Base-by-base conservation (phyloP, 371 early-diverging fungal species). In the Cokeromyces recurvatus region DNA sequence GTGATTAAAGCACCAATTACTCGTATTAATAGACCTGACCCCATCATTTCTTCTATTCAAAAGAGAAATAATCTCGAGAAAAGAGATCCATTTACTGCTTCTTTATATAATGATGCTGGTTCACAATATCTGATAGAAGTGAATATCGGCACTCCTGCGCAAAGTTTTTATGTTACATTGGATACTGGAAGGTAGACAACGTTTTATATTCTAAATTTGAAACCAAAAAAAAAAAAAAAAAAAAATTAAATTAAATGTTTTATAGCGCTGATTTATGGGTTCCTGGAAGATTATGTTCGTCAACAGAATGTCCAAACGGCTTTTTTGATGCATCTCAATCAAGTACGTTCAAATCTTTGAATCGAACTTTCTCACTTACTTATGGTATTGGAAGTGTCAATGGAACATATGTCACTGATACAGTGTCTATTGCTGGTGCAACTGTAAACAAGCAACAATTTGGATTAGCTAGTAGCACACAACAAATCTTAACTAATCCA, bases 111-210 rank as follows among this genome's bases (percentile, higher is more conserved):
- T 27, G 67, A 67, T 27, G 42, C 45, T 34, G 71, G 71, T 3
- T 52, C 67, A 2, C 65, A 66, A 23, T 71, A 71, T 19, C 43
- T 71, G 5, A 38, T 71, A 32, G 44, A 64, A 15, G 43, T 73
- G 12, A 51, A 56, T 44, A 50, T 73, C 25, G 73, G 73, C 14
- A 59, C 69, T 2, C 73, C 73, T 16, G 38, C 57, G 15, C 73
- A 73, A 32, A 57, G 52, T 12, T 73, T 73, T 29, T 53, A 62
- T 7, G 69, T 73, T 2, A 61, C 67, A 37, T 34, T 73, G 6
- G 73, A 73, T 36, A 73, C 75, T 37, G 75, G 75, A 55, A 74
- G 74, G 74, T 66, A 64, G n/a, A n/a, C n/a, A n/a, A n/a, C n/a
- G n/a, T n/a, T n/a, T n/a, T n/a, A n/a, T 36, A n/a, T 22, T 41